Base-by-base conservation (phyloP, 345 rosid species). In the Sisymbrium irio region DNA sequence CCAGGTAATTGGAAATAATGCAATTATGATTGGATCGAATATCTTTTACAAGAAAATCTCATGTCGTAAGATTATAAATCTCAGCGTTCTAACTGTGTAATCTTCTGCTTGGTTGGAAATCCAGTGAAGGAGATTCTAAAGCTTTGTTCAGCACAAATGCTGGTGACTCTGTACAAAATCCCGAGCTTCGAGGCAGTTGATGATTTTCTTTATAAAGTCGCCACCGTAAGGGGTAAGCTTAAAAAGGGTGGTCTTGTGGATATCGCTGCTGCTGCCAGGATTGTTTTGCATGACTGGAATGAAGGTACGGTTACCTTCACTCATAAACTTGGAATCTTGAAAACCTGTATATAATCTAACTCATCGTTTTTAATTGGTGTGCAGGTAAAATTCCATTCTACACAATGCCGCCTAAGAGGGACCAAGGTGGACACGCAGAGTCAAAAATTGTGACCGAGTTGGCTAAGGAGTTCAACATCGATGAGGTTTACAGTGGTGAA, bases 241-340 rank as follows among this genome's bases (percentile, higher is more conserved):
- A 95, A 90, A 73, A 95, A 95, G 84, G 99, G 99, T 76, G 97
- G 99, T 73, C 64, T 90, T 58, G 89, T 88, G 62, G 97, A 95
- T 77, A 88, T 84, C 47, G 94, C 92, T 9, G 89, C 98, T 64
- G 85, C 96, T 55, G 97, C 99, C 9, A 88, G 90, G 79, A 86
- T 92, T 63, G 85, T 92, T 73, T 83, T 95, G 81, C 97, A 84
- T 58, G 96, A 92, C 81, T 92, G 96, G 97, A 92, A 89, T 76
- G 89, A 88, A 67, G 97, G 96, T 89, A 82, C 36, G 10, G 59
- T 15, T 9, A n/a, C 41, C 10, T 57, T 58, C 3, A 50, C 41
- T 71, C 17, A 7, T 46, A 10, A 28, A n/a, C 30, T 28, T 39
- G 9, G 5, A 30, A 25, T 6, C 1, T 19, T 56, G 4, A 28